These are phyloP conservation scores for Alternaria arbusti DNA, from an alignment of 2,329 filamentous ascomycete species.

Conservation along the genomic window DNA sequence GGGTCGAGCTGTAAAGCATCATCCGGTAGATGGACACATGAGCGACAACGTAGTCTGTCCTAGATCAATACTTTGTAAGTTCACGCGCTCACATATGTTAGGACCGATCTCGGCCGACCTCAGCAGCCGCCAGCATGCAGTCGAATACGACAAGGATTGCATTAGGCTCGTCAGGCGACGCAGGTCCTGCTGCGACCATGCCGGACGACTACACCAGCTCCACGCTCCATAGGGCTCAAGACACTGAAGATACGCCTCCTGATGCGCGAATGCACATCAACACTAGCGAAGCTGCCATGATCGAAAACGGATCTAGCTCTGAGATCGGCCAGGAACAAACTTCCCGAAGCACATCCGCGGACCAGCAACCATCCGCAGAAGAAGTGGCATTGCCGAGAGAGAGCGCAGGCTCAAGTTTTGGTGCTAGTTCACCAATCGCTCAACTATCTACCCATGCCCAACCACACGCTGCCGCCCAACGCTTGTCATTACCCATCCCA, in stretches of 20 bases:
- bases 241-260: background rate
- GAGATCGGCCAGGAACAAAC: background rate
- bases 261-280: background rate
- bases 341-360: background rate
- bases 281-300: background rate
- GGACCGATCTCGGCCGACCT: background rate
- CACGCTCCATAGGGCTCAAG: background rate
- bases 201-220: background rate
- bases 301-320: background rate
- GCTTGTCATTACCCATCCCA: background rate
- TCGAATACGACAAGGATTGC: background rate
- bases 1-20: background rate
- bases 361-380: background rate
- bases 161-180: background rate
- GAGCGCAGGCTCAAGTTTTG: background rate
- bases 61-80: background rate
- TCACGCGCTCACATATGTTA: conserved; percentile 10
- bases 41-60: conserved; percentile 15
- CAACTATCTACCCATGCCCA: background rate
- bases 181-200: background rate
- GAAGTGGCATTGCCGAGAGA: background rate
- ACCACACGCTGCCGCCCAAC: background rate
- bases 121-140: background rate
- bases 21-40: background rate
- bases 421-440: background rate